Percentiles rank a stretch among this genome's conserved stretches.
phyloP scores from a whole-genome alignment of 371 early-diverging fungal species.

The Mortierella sp. region DNA sequence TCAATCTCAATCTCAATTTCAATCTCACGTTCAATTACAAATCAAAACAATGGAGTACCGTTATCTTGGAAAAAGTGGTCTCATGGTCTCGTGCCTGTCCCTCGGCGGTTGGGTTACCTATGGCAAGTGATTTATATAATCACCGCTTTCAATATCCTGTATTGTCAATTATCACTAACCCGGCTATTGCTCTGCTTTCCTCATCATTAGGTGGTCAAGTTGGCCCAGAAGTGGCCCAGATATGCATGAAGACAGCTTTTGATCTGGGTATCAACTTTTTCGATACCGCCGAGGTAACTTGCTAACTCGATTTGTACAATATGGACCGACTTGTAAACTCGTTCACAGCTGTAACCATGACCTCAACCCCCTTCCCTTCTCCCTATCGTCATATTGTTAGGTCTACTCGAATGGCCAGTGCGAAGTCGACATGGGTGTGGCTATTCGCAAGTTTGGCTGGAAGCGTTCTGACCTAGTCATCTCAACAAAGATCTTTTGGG shows the following conservation, averaged over 20 bases:
- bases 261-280: slow-evolving; percentile 88
- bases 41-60: slow-evolving; percentile 80
- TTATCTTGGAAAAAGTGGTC: slow-evolving; percentile 83
- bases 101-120: slow-evolving; percentile 77
- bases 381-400: slow-evolving; percentile 2
- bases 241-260: slow-evolving; percentile 81
- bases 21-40: not conserved
- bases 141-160: not conserved
- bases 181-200: not conserved
- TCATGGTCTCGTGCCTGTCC: slow-evolving; percentile 75
- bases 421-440: slow-evolving; percentile 84
- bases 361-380: not conserved
- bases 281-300: slow-evolving; percentile 78
- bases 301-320: not conserved
- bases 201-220: slow-evolving; percentile 65
- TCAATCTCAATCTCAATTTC: not conserved
- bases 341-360: not conserved
- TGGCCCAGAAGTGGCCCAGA: slow-evolving; percentile 70
- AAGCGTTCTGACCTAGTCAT: slow-evolving; percentile 82
- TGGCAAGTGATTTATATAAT: slow-evolving; percentile 59
- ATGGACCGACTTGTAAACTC: not conserved
- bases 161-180: not conserved
- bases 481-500: slow-evolving; percentile 90
- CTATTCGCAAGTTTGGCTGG: slow-evolving; percentile 78
- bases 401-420: slow-evolving; percentile 73